A percentile compares a stretch with the other conserved stretches of the same genome.
Conservation (phyloP, 106 monocot genomes). For the Iris macrosiphon region DNA sequence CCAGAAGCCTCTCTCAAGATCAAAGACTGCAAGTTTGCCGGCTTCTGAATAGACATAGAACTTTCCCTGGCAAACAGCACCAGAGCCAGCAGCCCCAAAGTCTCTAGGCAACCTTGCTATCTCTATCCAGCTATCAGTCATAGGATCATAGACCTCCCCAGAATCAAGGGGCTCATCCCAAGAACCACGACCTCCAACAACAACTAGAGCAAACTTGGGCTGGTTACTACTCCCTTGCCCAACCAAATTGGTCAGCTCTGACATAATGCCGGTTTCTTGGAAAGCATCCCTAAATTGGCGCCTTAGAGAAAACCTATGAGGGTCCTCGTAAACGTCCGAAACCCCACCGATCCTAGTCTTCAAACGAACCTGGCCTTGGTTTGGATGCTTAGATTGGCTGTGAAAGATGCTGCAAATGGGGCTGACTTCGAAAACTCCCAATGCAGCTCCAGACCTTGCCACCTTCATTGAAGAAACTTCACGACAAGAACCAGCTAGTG, state of each 20-base stretch:
- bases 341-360: slow-evolving; percentile 20
- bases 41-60: slow-evolving; percentile 60
- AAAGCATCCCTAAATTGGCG: slow-evolving; percentile 41
- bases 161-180: slow-evolving; percentile 69
- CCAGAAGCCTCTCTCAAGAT: slow-evolving; percentile 63
- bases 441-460: slow-evolving; percentile 46
- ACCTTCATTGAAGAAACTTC: slow-evolving; percentile 56
- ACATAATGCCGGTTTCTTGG: slow-evolving; percentile 9
- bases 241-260: slow-evolving; percentile 1
- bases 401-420: slow-evolving; percentile 28
- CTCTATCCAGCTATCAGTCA: slow-evolving; percentile 47
- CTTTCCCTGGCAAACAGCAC: slow-evolving; percentile 39
- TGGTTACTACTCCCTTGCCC: neutral
- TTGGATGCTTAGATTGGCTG: neutral
- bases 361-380: neutral
- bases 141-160: slow-evolving; percentile 71
- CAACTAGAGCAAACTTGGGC: slow-evolving; percentile 47
- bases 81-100: slow-evolving; percentile 70
- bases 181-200: slow-evolving; percentile 63
- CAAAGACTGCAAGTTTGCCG: slow-evolving; percentile 58
- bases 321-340: slow-evolving; percentile 72
- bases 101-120: slow-evolving; percentile 51
- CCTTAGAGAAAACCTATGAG: slow-evolving; percentile 54
- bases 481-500: slow-evolving; percentile 46
- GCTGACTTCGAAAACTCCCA: slow-evolving; percentile 62